Evolutionary conservation across 2,329 filamentous ascomycete species (phyloP).

Genomic region (Pezicula rhizophila): DNA sequence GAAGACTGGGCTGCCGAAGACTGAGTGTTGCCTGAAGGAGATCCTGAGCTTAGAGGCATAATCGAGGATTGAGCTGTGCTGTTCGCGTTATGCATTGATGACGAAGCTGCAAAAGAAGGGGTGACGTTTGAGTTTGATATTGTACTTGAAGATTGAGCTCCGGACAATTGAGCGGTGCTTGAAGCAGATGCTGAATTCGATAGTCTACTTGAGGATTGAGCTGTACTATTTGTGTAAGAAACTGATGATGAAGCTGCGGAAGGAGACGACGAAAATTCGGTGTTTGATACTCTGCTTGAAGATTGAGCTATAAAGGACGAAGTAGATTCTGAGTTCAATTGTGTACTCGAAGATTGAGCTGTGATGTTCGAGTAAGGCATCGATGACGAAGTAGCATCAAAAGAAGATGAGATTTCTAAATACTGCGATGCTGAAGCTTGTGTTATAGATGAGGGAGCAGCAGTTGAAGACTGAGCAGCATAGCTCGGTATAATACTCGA

Average conservation of each 20-base stretch:
- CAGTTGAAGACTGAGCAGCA: background rate
- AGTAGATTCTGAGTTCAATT: background rate
- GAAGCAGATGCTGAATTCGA: background rate
- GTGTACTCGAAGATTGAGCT: background rate
- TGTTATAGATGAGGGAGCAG: no score
- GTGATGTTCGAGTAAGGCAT: background rate
- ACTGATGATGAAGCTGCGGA: no score
- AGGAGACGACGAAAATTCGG: no score
- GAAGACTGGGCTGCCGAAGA: background rate
- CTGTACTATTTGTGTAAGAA: no score
- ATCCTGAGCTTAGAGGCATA: background rate
- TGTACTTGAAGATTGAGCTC: background rate
- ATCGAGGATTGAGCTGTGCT: background rate
- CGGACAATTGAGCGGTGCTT: background rate
- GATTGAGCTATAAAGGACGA: background rate
- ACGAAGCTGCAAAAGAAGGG: background rate
- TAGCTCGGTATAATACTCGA: background rate
- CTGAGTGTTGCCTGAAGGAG: background rate
- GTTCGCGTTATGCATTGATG: background rate
- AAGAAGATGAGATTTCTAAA: background rate
- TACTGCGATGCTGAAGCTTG: no score
- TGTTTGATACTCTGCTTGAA: no score
- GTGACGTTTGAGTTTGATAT: no score
- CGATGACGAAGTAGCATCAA: background rate
- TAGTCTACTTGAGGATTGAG: background rate